Percentiles rank a stretch among this genome's conserved stretches.
phyloP scores from a whole-genome alignment of 371 early-diverging fungal species.

The Choanephora cucurbitarum region DNA sequence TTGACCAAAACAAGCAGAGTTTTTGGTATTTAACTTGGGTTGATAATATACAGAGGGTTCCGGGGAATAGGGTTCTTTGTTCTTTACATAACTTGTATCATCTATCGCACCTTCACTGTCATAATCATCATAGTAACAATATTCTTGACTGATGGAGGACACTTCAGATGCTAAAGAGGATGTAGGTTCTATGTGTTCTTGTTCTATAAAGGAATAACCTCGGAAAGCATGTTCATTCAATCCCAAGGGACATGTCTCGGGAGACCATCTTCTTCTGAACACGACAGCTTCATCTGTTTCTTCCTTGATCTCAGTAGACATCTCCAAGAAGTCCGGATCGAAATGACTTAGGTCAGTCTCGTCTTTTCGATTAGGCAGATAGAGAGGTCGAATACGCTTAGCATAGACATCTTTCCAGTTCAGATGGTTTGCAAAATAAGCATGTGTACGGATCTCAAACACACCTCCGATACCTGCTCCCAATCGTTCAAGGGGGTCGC shows the following conservation, averaged over 20 bases:
- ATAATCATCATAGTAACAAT: conserved; percentile 11
- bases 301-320: conserved; percentile 30
- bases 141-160: conserved; percentile 9
- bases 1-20: conserved; percentile 1
- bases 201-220: conserved; percentile 22
- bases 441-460: conserved; percentile 65
- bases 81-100: background rate
- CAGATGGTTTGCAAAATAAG: conserved; percentile 61
- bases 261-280: background rate
- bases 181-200: background rate
- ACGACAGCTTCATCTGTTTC: conserved; percentile 15
- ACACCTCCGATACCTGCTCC: conserved; percentile 60
- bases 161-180: conserved; percentile 17
- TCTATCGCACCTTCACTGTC: background rate
- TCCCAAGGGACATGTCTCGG: conserved; percentile 15
- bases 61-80: background rate
- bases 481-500: conserved; percentile 65
- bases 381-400: conserved; percentile 65
- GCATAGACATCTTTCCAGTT: conserved; percentile 77
- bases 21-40: too few relatives aligned
- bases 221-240: conserved; percentile 18
- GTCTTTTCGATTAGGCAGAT: conserved; percentile 45
- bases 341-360: conserved; percentile 63
- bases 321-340: conserved; percentile 55
- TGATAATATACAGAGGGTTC: too few relatives aligned